Evolutionary conservation across 2,329 filamentous ascomycete genomes (phyloP), one percentile per base, ranked within the genome.

Genomic region (Diaporthe sp.): DNA sequence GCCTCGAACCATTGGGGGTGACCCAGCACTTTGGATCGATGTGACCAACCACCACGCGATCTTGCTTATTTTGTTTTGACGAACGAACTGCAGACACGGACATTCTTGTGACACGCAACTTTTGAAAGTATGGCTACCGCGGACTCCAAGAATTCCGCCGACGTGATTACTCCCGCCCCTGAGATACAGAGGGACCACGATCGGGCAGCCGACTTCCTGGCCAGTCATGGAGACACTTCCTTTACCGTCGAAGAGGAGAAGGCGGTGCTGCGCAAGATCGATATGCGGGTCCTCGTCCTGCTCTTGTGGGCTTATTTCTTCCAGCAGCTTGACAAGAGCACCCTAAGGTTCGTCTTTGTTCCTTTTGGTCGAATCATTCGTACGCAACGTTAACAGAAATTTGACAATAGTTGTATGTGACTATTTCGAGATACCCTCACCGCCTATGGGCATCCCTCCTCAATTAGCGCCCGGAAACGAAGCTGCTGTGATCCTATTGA

Each of bases 221-320:
- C 82, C 13, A 81, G 82, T 35, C 83, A 85, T 58, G 83, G 81
- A 57, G 80, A 82, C 55, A 78, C 78, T 7, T 78, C 81, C 0
- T 89, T 89, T 77, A 85, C 83, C 0, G 86, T 85, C 72, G 86
- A 88, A 52, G 87, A 89, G 77, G 87, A 89, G 76, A 84, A 83
- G n/a, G 80, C 77, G 1, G 84, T 86, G 4, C 76, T 87, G n/a
- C 81, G 80, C 30, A 82, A 82, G n/a, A 89, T 90, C 61, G 88
- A 91, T 77, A 77, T 80, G 13, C 86, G 86, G 0, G 82, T 91
- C 10, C 82, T 90, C 1, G 86, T 87, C 8, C 81, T 90, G 7
- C 80, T 90, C 9, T 83, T 90, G 1, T 85, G 86, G 1, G 87
- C 88, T 8, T 91, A 91, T 81, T 90, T 90, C 80, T 87, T 90